Percentiles rank a stretch among this genome's conserved stretches.
Conservation (phyloP, 202 grass and related monocot genomes). For the Cymbopogon flexuosus region DNA sequence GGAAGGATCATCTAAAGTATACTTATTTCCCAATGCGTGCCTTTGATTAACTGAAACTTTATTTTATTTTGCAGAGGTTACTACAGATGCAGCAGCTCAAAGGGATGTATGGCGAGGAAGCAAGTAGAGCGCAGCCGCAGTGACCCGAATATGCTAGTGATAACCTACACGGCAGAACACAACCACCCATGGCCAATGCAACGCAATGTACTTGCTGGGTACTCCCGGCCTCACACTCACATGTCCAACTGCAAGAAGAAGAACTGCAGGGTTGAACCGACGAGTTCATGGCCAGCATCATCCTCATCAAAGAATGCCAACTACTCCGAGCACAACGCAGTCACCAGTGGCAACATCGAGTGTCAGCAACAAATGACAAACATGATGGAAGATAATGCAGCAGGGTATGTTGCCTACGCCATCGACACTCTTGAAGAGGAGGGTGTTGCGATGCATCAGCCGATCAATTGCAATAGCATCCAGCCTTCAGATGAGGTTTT, state of each 20-base stretch:
- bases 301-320: not conserved
- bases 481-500: slow-evolving; percentile 48
- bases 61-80: slow-evolving; percentile 47
- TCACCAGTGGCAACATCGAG: not conserved
- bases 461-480: not conserved
- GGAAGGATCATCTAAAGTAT: not conserved
- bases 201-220: slow-evolving; percentile 57
- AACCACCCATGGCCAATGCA: slow-evolving; percentile 77
- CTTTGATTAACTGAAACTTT: not conserved
- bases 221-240: slow-evolving; percentile 39
- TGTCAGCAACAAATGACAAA: not conserved
- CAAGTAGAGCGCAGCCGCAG: slow-evolving; percentile 75
- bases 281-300: not conserved
- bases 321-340: not conserved
- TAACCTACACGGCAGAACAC: slow-evolving; percentile 74
- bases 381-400: not conserved
- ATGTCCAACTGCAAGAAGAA: slow-evolving; percentile 22
- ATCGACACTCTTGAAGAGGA: not conserved
- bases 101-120: slow-evolving; percentile 62
- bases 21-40: not conserved
- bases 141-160: slow-evolving; percentile 67
- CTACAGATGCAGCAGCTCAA: slow-evolving; percentile 71
- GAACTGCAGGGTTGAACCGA: not conserved
- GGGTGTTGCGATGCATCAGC: not conserved
- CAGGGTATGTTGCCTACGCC: not conserved